These are phyloP conservation scores for Primulina eburnea DNA, from an alignment of 257 asterid genomes.

Conservation along the genomic window DNA sequence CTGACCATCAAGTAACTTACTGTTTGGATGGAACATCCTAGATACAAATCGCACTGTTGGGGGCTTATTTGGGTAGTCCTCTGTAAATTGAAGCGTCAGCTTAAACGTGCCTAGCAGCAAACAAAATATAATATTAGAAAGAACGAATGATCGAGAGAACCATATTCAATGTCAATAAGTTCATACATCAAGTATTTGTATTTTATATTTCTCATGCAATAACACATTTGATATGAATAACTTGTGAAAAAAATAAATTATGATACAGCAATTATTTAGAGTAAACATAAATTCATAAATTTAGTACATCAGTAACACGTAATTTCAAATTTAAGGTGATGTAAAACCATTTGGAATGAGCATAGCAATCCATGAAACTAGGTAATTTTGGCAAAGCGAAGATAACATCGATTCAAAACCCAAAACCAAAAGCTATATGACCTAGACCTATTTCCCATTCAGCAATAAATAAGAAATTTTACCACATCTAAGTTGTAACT, in stretches of 20 bases:
- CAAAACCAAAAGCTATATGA: not conserved
- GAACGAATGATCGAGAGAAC: not conserved
- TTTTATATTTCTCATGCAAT: not conserved
- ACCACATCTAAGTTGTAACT: not conserved
- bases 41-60: slow-evolving; percentile 89
- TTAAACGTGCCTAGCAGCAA: slow-evolving; percentile 71
- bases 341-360: not conserved
- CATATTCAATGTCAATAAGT: not conserved
- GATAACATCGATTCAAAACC: not conserved
- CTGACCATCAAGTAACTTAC: slow-evolving; percentile 47
- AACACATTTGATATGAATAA: too few species aligned
- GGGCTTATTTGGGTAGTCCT: slow-evolving; percentile 96
- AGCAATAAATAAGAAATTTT: not conserved
- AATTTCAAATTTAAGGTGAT: not conserved
- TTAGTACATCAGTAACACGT: not conserved
- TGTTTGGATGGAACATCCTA: slow-evolving; percentile 96
- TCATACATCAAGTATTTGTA: not conserved
- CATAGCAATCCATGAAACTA: not conserved
- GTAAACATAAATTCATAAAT: not conserved
- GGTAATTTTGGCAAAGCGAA: not conserved
- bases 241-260: not conserved
- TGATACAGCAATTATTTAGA: not conserved
- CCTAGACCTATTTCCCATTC: not conserved
- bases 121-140: not conserved
- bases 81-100: slow-evolving; percentile 80